Evolutionary conservation across 2,329 filamentous ascomycete species (phyloP).

Genomic region (Colletotrichum sp.): DNA sequence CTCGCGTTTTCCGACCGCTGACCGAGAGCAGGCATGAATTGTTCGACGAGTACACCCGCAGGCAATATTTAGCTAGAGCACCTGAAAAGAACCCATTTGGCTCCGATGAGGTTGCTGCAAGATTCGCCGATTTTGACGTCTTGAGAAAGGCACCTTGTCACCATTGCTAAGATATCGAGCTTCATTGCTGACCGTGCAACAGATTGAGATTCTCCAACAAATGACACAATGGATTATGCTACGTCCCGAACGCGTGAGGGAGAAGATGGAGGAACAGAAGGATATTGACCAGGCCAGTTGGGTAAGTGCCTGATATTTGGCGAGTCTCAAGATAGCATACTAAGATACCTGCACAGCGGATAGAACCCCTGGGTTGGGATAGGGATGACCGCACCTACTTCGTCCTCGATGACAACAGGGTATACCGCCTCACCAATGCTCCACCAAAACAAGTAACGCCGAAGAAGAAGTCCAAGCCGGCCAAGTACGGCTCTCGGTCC

Average conservation of each 20-base stretch:
- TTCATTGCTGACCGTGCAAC: neutral
- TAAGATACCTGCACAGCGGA: constrained; percentile 52
- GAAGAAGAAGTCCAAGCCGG: constrained; percentile 68
- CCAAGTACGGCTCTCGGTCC: constrained; percentile 63
- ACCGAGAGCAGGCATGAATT: constrained; percentile 66
- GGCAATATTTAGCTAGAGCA: constrained; percentile 85
- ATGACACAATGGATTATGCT: constrained; percentile 88
- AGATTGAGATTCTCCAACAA: constrained; percentile 82
- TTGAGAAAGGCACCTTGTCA: constrained; percentile 69
- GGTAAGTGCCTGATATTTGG: constrained; percentile 58
- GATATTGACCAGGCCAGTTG: constrained; percentile 82
- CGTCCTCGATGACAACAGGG: constrained; percentile 89
- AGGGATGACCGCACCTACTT: constrained; percentile 85
- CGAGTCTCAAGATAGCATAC: neutral
- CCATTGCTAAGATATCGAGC: neutral
- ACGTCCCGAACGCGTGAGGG: constrained; percentile 84
- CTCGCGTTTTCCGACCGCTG: neutral
- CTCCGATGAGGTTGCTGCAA: constrained; percentile 70
- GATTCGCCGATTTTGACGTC: constrained; percentile 82
- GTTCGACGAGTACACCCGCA: constrained; percentile 91
- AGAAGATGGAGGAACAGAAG: constrained; percentile 82
- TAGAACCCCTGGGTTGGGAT: constrained; percentile 89
- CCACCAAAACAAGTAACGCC: constrained; percentile 66
- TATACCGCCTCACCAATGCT: constrained; percentile 87
- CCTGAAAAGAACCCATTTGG: constrained; percentile 86